Evolutionary conservation across 2,329 filamentous ascomycete genomes (phyloP), one percentile per base, ranked within the genome.

Genomic region (Aureobasidium sp.): DNA sequence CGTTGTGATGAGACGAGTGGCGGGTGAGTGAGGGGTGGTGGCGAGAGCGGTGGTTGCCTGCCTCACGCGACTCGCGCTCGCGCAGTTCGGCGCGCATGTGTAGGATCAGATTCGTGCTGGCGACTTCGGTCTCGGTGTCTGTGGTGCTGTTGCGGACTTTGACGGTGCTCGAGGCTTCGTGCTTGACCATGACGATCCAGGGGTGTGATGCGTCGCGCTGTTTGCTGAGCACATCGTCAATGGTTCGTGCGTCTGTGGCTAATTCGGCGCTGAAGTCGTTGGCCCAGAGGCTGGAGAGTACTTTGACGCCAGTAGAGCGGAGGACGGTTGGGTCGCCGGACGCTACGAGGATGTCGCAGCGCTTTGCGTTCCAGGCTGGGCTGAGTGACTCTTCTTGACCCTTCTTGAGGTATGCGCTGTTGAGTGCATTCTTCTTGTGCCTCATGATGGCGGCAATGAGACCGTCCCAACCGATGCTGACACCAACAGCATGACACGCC

Each of bases 101-200:
- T 29, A 81, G 77, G n/a, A 93, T 76, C 5, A 99, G 80, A 63
- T 95, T 88, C 4, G 82, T 79, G 27, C 82, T 81, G 3, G 87
- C 83, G 44, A 97, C 82, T 66, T 97, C 94, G 5, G 83, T 84
- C 68, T 95, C 91, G 15, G 64, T 64, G 29, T 66, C 64, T 1
- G 65, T 67, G 9, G 85, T 79, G 64, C 95, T 90, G 70, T 89
- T 94, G 64, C 87, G 85, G 36, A 85, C 83, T 57, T 82, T 80
- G 44, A 79, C 75, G 15, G 70, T 73, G 5, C 69, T 73, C 55
- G 80, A 76, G 78, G 86, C 69, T 75, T 86, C 75, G 84, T 89
- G 87, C 72, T 96, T 96, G 69, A 96, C 87, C 65, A 95, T 88
- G 41, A 97, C 84, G 64, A 96, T 85, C 90, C 92, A 97, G 29